Evolutionary conservation across 169 alveolate species (phyloP).

Genomic region (Plasmodium falciparum): DNA sequence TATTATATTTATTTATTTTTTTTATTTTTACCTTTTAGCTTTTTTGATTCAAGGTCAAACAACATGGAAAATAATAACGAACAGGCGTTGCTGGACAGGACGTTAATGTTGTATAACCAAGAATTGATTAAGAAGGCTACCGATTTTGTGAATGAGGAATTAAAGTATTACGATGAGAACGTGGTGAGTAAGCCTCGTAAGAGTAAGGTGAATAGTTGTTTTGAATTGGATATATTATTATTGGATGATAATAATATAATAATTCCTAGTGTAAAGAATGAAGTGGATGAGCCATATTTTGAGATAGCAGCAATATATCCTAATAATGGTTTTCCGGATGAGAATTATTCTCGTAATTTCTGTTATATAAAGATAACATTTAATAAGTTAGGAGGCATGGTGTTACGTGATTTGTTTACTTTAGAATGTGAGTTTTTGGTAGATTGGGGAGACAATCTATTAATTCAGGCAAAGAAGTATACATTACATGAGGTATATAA

Average conservation of each 20-base stretch:
- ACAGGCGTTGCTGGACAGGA: conserved; percentile 32
- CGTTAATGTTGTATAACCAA: conserved; percentile 38
- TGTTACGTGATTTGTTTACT: conserved; percentile 80
- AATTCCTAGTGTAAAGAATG: conserved; percentile 59
- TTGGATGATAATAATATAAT: conserved; percentile 58
- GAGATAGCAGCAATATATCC: conserved; percentile 80
- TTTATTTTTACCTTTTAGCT: neutral
- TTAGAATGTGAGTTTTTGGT: conserved; percentile 82
- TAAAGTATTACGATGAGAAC: conserved; percentile 76
- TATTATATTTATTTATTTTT: neutral
- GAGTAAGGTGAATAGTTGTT: conserved; percentile 16
- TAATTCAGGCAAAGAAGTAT: conserved; percentile 81
- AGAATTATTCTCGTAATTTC: conserved; percentile 70
- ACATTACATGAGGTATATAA: conserved; percentile 79
- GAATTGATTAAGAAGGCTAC: conserved; percentile 68
- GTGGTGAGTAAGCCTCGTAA: conserved; percentile 65
- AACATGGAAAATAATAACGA: conserved; percentile 32
- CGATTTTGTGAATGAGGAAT: conserved; percentile 60
- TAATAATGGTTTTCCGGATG: conserved; percentile 69
- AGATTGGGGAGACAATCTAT: conserved; percentile 84
- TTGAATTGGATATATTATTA: conserved; percentile 49
- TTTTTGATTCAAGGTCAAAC: conserved; percentile 18
- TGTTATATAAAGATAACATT: conserved; percentile 80
- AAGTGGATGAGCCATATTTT: conserved; percentile 80
- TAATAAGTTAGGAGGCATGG: conserved; percentile 82